These are phyloP conservation scores for Geotrichum reessii DNA, from an alignment of 1,139 yeast genomes.

Conservation along the genomic window DNA sequence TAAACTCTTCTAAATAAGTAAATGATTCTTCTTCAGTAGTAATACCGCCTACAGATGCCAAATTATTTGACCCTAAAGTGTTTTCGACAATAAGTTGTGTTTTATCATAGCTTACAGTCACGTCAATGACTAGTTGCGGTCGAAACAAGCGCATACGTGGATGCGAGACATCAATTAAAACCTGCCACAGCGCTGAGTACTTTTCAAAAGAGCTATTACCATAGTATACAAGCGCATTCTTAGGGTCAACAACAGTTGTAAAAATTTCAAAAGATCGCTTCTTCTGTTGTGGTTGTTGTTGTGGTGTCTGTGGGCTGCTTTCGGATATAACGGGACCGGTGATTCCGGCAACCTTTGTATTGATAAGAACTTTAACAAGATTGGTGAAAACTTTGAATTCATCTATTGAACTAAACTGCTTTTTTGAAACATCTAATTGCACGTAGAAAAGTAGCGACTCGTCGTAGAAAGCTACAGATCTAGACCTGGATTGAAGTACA, in stretches of 20 bases:
- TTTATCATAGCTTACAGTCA: slow-evolving; percentile 11
- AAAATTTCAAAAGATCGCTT: slow-evolving; percentile 17
- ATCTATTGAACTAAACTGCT: not conserved
- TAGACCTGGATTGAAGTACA: slow-evolving; percentile 5
- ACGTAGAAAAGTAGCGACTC: slow-evolving; percentile 16
- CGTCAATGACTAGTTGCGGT: slow-evolving; percentile 21
- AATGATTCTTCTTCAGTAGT: slow-evolving; percentile 1
- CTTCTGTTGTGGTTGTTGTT: not conserved
- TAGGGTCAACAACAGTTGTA: slow-evolving; percentile 13
- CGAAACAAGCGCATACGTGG: slow-evolving; percentile 28
- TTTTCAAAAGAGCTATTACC: slow-evolving; percentile 6
- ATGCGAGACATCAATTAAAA: slow-evolving; percentile 27
- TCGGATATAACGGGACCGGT: not conserved
- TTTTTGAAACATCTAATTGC: slow-evolving; percentile 10
- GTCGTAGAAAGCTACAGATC: slow-evolving; percentile 16
- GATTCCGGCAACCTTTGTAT: slow-evolving; percentile 14
- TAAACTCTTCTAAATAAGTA: slow-evolving; percentile 21
- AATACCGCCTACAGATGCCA: not conserved
- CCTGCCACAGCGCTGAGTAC: slow-evolving; percentile 26
- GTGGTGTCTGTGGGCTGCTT: not conserved
- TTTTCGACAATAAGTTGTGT: slow-evolving; percentile 1
- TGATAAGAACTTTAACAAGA: slow-evolving; percentile 11
- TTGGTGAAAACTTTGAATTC: slow-evolving; percentile 10
- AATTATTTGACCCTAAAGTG: not conserved
- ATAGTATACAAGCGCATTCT: slow-evolving; percentile 1